Evolutionary conservation across 257 asterid species (phyloP), one percentile per base, ranked within the genome.

Genomic region (Solanum medicagineum): DNA sequence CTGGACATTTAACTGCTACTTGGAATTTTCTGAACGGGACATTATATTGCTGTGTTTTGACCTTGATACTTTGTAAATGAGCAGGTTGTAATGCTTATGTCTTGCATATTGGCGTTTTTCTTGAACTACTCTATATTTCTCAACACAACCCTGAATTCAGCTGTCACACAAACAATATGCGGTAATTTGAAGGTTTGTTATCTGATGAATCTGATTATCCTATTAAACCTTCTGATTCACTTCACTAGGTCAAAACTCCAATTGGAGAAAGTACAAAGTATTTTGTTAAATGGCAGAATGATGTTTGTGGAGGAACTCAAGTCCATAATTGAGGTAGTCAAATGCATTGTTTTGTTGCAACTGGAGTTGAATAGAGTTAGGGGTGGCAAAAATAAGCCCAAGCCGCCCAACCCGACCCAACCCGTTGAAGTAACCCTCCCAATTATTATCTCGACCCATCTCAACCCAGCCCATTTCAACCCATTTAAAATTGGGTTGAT

Each of bases 151-250:
- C 94, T 94, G 70, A 96, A 96, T 86, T 96, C 99, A 49, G 98
- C 99, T 4, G 91, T 96, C 87, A 93, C 98, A 12, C 98, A 96
- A 94, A 94, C 99, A 70, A 93, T 96, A 85, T 96, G 99, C 59
- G 98, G 98, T 68, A 96, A 96, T 90, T 84, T 96, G 90, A 96
- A 96, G 99, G 99, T 95, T 87, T 29, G 93, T 89, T 66, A 85
- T 44, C 80, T 74, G 26, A 51, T 32, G 63, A 77, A 81, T 56
- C 81, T 40, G 85, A 11, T 70, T 75, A 12, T 53, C 55, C 24
- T 40, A 13, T 63, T 80, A 40, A 85, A 24, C 32, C 81, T 54
- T 81, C 81, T 14, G 47, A 24, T 26, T 84, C 42, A 9, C 51
- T 57, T 77, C 22, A 5, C 65, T 77, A 17, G 83, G 83, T 77